Evolutionary conservation across 2,329 filamentous ascomycete species (phyloP).

Genomic region (Torrubiella hemipterigena): DNA sequence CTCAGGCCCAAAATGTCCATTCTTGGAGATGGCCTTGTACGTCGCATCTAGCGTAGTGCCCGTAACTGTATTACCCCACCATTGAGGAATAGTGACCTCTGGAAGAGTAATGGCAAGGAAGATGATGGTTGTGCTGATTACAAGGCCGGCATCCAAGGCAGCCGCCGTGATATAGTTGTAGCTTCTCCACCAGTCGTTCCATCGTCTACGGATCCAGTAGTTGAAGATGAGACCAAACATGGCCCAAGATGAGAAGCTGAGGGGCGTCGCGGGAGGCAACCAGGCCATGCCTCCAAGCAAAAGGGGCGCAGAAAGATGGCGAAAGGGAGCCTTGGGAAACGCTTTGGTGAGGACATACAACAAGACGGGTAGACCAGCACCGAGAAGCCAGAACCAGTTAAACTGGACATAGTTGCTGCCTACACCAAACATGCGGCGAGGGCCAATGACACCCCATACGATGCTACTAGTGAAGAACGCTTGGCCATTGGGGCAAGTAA

Average conservation of each 20-base stretch:
- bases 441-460: constrained; percentile 47
- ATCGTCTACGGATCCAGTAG: constrained; percentile 38
- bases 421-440: constrained; percentile 39
- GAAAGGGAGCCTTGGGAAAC: constrained; percentile 20
- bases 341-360: constrained; percentile 27
- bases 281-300: constrained; percentile 42
- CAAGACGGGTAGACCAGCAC: constrained; percentile 32
- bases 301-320: constrained; percentile 42
- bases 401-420: constrained; percentile 38
- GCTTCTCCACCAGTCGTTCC: constrained; percentile 45
- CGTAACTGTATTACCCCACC: constrained; percentile 40
- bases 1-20: constrained; percentile 17
- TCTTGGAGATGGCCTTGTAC: constrained; percentile 11
- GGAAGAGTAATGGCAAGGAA: constrained; percentile 18
- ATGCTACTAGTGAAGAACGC: constrained; percentile 39
- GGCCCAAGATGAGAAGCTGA: constrained; percentile 48
- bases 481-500: constrained; percentile 28
- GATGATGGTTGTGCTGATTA: constrained; percentile 21
- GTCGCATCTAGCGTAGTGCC: constrained; percentile 20
- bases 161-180: constrained; percentile 29
- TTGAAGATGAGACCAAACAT: constrained; percentile 47
- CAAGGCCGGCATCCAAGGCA: constrained; percentile 24
- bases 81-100: constrained; percentile 23
- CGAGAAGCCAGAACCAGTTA: constrained; percentile 41
- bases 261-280: constrained; percentile 46